Base-by-base conservation (phyloP, 768 basidiomycete genomes). In the Tulasnella sp. region DNA sequence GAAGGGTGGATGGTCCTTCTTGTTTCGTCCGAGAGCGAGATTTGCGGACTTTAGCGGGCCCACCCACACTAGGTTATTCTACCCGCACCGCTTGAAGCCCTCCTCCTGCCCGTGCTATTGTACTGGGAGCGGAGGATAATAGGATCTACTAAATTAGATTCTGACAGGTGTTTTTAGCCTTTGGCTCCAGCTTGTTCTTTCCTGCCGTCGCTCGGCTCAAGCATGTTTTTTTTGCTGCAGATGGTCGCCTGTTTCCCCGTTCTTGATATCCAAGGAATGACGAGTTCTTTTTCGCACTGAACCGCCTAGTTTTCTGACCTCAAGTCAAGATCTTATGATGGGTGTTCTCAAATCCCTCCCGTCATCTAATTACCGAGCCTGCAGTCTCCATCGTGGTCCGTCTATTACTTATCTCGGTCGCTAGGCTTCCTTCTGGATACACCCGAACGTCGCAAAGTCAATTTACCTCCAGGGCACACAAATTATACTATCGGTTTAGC, bases 11-110 rank as follows among this genome's bases (percentile, higher is more conserved):
- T 20, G 9, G 73, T 13, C 51, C 40, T 44, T 48, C 23, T n/a
- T 35, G 44, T 42, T 48, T 44, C 32, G 44, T 35, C 73, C 46
- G 55, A 73, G 55, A 76, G 55, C n/a, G 39, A 40, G 55, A 74
- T 57, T 40, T 55, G 75, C 75, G 75, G 75, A 76, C 57, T 76
- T 76, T 76, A 76, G 75, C 75, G 75, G 75, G 16, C 61, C 35
- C 5, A 35, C 51, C 51, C 51, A 67, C 29, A 67, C n/a, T 29
- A 26, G 61, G 61, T 35, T 67, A 67, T 67, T 2, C 61, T 67
- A 67, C 29, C 61, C 61, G 15, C 11, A 13, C 26, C n/a, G 23
- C 26, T 29, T 35, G 4, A 13, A 11, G 15, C 61, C 16, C 61
- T 67, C 23, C 61, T 32, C 61, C 23, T 35, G 29, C 61, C 26